A percentile compares a stretch with the other conserved stretches of the same genome.
Conservation (phyloP, 495 filamentous ascomycete genomes). For the Trichoderma erinaceum region DNA sequence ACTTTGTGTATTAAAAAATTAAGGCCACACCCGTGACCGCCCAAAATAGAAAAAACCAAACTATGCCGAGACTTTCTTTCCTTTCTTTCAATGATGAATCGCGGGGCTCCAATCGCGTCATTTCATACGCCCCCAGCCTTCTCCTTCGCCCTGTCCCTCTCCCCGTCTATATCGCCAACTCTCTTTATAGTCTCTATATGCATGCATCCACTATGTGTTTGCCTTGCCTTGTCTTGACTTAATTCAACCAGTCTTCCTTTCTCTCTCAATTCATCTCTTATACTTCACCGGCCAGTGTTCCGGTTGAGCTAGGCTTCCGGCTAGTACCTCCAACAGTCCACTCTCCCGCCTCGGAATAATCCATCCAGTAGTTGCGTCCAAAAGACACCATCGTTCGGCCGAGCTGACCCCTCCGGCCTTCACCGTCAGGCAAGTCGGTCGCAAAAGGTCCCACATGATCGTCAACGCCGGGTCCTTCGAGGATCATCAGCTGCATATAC, state of each 20-base stretch:
- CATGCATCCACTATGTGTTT: too few relatives aligned
- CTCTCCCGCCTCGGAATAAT: slow-evolving; percentile 5
- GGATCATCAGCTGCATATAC: slow-evolving; percentile 46
- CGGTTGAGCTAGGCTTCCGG: not conserved
- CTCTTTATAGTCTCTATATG: not conserved
- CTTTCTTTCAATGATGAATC: not conserved
- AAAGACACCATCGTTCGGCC: slow-evolving; percentile 67
- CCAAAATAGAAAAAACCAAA: not conserved
- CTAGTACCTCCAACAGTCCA: slow-evolving; percentile 1
- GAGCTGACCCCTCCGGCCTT: slow-evolving; percentile 69
- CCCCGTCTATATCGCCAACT: not conserved
- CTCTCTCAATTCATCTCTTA: not conserved
- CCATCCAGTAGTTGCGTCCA: slow-evolving; percentile 72
- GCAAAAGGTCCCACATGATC: slow-evolving; percentile 60
- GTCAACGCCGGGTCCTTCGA: slow-evolving; percentile 18
- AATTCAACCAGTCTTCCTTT: not conserved
- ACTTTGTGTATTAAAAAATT: not conserved
- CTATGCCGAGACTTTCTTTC: not conserved
- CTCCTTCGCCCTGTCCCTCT: not conserved
- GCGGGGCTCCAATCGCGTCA: slow-evolving; percentile 5
- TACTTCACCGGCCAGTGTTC: not conserved
- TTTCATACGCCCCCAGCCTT: not conserved
- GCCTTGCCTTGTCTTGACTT: not conserved
- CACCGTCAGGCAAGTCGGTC: slow-evolving; percentile 56
- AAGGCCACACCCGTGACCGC: slow-evolving; percentile 12